Evolutionary conservation across 345 rosid species (phyloP), one percentile per base, ranked within the genome.

Genomic region (Garcia nutans): DNA sequence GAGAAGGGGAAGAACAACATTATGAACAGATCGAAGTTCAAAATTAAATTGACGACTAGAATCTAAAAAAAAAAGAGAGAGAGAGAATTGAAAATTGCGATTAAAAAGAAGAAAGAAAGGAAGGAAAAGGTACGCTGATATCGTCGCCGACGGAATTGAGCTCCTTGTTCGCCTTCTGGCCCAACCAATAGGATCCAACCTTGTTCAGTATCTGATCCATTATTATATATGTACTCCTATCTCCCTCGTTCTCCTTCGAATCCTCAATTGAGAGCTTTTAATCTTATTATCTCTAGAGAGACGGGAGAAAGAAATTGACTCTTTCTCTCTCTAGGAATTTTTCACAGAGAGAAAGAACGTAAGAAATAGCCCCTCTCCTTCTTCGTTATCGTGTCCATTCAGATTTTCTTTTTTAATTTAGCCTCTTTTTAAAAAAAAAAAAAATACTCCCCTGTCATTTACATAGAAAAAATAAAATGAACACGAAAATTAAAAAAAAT

Each of bases 181-280:
- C 87, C 15, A 93, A 55, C 99, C 98, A 92, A 78, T 87, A 93
- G 11, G 97, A 90, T 5, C 99, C 98, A 3, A 93, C 91, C 84
- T 91, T 96, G 94, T 86, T 92, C 81, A 96, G 1, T 42, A 96
- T 80, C 84, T 90, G 92, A 92, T 96, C 99, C 99, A 96, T 92
- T 37, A 7, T 13, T 31, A 60, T 31, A n/a, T 10, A 12, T 31
- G 23, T 1, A 12, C 23, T 10, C 8, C 41, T 15, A 3, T 42
- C 41, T 42, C 68, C 15, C 7, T 37, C 41, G 3, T 2, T 37
- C 41, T 5, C 41, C 41, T 37, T 37, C 68, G 41, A 17, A 65
- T 41, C 50, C 49, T 65, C 50, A 23, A 65, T 16, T 41, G 10
- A 37, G 13, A 47, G 9, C 10, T 11, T 47, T 9, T 45, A 8